Conservation (phyloP, 2,329 filamentous ascomycete genomes). For the Ophiostoma tasmaniense region DNA sequence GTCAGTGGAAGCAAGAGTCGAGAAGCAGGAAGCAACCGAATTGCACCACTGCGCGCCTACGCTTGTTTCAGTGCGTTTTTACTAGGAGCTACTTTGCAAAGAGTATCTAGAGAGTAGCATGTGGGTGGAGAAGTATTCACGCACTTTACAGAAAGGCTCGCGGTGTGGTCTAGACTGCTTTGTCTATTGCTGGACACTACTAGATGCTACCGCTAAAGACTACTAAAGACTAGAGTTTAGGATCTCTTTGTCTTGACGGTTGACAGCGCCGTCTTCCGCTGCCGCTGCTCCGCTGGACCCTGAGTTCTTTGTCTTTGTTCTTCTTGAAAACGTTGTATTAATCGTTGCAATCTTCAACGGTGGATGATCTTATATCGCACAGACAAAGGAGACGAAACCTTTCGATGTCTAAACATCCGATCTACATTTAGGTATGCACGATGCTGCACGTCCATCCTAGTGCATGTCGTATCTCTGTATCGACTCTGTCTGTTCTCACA, state of each 20-base stretch:
- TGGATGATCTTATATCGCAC: not conserved
- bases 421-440: not conserved
- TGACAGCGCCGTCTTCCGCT: not conserved
- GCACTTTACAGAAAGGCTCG: not conserved
- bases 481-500: not conserved
- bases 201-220: no score
- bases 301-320: no score
- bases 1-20: not conserved
- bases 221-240: no score
- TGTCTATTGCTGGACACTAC: no score
- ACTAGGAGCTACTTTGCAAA: no score
- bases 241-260: not conserved
- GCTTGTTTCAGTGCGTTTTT: constrained; percentile 11
- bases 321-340: no score
- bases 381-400: not conserved
- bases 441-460: not conserved
- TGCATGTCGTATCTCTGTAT: not conserved
- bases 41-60: constrained; percentile 20
- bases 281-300: constrained; percentile 1
- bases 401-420: not conserved
- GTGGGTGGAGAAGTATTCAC: not conserved
- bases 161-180: not conserved
- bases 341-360: not conserved
- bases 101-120: not conserved
- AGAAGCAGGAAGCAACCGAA: no score